Evolutionary conservation across 257 asterid species (phyloP).

Genomic region (Salvia rosmarinus): DNA sequence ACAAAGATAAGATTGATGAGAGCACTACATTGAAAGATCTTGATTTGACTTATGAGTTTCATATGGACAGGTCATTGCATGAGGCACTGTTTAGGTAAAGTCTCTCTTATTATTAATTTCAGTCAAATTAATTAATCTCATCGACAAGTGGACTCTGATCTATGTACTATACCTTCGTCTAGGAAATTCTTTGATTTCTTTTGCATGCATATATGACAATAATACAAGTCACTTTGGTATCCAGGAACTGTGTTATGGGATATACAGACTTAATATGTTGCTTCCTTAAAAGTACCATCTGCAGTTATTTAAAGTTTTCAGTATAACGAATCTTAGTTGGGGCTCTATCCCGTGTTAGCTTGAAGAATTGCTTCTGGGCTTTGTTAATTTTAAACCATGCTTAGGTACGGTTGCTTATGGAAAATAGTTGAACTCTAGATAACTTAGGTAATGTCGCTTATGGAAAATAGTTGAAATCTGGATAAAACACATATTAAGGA

Average conservation of each 20-base stretch:
- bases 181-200: neutral
- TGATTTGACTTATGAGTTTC: constrained; percentile 83
- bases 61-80: constrained; percentile 82
- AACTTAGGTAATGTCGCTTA: no score
- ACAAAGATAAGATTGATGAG: constrained; percentile 73
- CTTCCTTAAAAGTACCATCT: neutral
- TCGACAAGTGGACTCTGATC: neutral
- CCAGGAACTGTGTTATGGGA: neutral
- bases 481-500: neutral
- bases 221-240: neutral
- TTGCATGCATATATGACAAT: neutral
- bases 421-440: no score
- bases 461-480: neutral
- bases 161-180: constrained; percentile 3
- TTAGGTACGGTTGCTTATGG: neutral
- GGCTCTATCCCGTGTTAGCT: neutral
- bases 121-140: constrained; percentile 16
- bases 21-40: constrained; percentile 92
- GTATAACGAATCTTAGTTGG: neutral
- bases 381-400: neutral
- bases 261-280: neutral
- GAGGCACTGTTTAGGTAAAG: constrained; percentile 80
- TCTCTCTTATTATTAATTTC: constrained; percentile 14
- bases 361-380: neutral
- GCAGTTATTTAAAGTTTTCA: neutral